Percentiles rank a stretch among this genome's conserved stretches.
These are phyloP conservation scores for Brettanomyces anomalus DNA, from an alignment of 805 yeast genomes.

Conservation along the genomic window DNA sequence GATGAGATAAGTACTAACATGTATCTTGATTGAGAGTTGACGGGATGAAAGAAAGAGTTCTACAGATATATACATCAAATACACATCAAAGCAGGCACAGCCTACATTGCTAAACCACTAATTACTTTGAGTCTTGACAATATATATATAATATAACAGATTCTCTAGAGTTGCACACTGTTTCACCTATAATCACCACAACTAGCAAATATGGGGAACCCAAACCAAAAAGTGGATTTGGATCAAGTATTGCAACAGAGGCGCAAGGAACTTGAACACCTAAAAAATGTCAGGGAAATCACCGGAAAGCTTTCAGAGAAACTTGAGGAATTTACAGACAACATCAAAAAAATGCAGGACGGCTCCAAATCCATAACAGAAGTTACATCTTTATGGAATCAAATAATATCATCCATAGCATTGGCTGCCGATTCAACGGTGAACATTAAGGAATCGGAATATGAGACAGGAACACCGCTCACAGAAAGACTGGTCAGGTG, in stretches of 20 bases:
- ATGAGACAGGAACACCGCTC: conserved; percentile 36
- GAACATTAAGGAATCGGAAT: conserved; percentile 34
- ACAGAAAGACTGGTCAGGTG: conserved; percentile 64
- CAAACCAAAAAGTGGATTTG: neutral
- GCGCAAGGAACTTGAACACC: conserved; percentile 39
- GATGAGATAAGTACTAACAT: too few relatives aligned
- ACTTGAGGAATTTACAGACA: conserved; percentile 39
- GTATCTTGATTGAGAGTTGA: too few relatives aligned
- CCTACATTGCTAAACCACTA: too few relatives aligned
- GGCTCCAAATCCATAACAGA: conserved; percentile 55
- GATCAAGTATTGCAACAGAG: conserved; percentile 26
- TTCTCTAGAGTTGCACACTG: too few relatives aligned
- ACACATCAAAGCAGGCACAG: too few relatives aligned
- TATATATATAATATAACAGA: too few relatives aligned
- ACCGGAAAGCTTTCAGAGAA: conserved; percentile 38
- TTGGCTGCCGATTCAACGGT: conserved; percentile 48
- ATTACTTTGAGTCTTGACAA: too few relatives aligned
- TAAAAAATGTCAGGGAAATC: conserved; percentile 37
- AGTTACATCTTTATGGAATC: conserved; percentile 58
- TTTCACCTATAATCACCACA: too few relatives aligned
- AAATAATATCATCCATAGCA: conserved; percentile 49
- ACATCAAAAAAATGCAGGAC: conserved; percentile 38
- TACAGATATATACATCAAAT: too few relatives aligned
- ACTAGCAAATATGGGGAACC: too few relatives aligned
- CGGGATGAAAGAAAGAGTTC: too few relatives aligned